Evolutionary conservation across 2,329 filamentous ascomycete genomes (phyloP).

Genomic region (Chaetomium strumarium): DNA sequence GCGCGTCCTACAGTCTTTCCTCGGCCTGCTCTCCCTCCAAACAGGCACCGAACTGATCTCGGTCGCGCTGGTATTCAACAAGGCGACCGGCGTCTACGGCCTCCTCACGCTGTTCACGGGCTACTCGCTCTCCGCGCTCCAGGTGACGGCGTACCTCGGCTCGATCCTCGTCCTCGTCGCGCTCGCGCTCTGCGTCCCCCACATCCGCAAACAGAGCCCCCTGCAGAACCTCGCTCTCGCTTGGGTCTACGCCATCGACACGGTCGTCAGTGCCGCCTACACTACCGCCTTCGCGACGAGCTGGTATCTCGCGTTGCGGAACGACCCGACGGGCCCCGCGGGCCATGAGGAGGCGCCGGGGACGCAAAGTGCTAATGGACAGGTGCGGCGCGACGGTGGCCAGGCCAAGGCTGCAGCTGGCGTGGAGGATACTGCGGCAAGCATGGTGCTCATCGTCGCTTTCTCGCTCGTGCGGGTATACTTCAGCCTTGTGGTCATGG

Average conservation of each 20-base stretch:
- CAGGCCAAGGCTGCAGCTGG: constrained; percentile 23
- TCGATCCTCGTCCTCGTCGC: constrained; percentile 65
- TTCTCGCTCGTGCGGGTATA: constrained; percentile 76
- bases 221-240: constrained; percentile 76
- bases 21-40: constrained; percentile 79
- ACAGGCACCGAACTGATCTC: constrained; percentile 82
- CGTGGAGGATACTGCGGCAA: constrained; percentile 60
- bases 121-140: constrained; percentile 72
- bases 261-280: constrained; percentile 72
- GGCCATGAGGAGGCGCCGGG: background rate
- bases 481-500: constrained; percentile 76
- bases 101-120: constrained; percentile 84
- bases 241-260: constrained; percentile 81
- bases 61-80: constrained; percentile 81
- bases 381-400: constrained; percentile 9
- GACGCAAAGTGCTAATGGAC: background rate
- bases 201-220: constrained; percentile 72
- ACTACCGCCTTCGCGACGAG: constrained; percentile 74
- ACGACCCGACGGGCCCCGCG: constrained; percentile 16
- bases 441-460: constrained; percentile 67
- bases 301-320: constrained; percentile 61
- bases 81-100: constrained; percentile 84
- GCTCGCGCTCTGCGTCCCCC: constrained; percentile 65
- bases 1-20: constrained; percentile 62
- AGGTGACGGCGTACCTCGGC: constrained; percentile 89